A percentile compares a stretch with the other conserved stretches of the same genome.
These are phyloP conservation scores for Crithidia brevicula DNA, from an alignment of 208 protist species.

Conservation along the genomic window DNA sequence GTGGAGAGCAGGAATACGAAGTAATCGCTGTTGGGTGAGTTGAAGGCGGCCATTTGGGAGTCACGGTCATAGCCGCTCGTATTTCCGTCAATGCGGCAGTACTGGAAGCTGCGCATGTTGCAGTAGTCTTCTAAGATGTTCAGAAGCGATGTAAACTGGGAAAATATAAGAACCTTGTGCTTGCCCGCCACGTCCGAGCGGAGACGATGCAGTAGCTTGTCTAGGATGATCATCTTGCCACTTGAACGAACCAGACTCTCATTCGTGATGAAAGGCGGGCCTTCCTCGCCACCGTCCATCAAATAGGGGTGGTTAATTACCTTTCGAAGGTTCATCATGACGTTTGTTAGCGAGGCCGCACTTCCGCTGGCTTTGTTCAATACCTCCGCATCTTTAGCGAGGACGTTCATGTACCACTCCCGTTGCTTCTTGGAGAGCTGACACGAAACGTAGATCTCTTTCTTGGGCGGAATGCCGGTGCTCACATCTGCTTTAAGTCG, in stretches of 20 bases:
- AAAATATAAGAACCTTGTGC: slow-evolving; percentile 99
- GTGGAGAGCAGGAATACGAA: slow-evolving; percentile 99
- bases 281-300: slow-evolving; percentile 95
- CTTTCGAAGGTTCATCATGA: slow-evolving; percentile 93
- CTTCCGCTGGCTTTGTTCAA: slow-evolving; percentile 90
- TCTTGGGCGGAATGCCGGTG: slow-evolving; percentile 97
- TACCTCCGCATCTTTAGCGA: slow-evolving; percentile 95
- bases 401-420: slow-evolving; percentile 95
- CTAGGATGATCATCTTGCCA: slow-evolving; percentile 96
- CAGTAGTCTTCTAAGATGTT: slow-evolving; percentile 94
- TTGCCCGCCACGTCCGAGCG: slow-evolving; percentile 61
- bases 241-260: slow-evolving; percentile 90
- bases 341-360: slow-evolving; percentile 68
- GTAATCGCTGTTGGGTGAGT: slow-evolving; percentile 83
- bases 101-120: slow-evolving; percentile 74
- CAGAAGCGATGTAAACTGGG: slow-evolving; percentile 95
- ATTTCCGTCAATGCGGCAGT: slow-evolving; percentile 93
- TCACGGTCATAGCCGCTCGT: slow-evolving; percentile 90
- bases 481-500: slow-evolving; percentile 97
- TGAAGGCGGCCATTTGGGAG: slow-evolving; percentile 95
- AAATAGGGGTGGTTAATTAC: slow-evolving; percentile 97
- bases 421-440: slow-evolving; percentile 94
- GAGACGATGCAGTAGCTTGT: slow-evolving; percentile 93
- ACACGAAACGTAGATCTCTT: slow-evolving; percentile 97
- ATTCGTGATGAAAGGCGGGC: slow-evolving; percentile 89